These are phyloP conservation scores for Tylopilus sp. DNA, from an alignment of 768 basidiomycete genomes.

Conservation along the genomic window DNA sequence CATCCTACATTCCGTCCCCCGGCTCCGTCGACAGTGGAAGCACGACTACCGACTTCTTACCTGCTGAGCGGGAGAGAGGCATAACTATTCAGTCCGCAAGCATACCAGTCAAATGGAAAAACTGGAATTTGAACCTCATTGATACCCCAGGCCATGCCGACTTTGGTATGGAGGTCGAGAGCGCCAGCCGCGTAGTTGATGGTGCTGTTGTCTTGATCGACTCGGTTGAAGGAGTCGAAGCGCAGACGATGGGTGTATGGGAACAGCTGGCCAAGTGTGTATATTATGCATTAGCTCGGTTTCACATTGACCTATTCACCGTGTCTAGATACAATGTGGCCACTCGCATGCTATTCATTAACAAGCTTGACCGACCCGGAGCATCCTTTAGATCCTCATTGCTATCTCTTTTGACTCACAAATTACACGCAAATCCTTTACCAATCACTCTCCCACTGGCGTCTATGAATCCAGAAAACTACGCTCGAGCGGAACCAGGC, in stretches of 20 bases:
- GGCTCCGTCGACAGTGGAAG: constrained; percentile 89
- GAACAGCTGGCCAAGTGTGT: constrained; percentile 76
- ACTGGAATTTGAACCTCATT: constrained; percentile 83
- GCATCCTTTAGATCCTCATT: constrained; percentile 74
- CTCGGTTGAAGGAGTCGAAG: constrained; percentile 88
- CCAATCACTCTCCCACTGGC: constrained; percentile 71
- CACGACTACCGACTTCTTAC: constrained; percentile 87
- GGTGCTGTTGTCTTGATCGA: constrained; percentile 87
- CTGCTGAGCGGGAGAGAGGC: constrained; percentile 84
- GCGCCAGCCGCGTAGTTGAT: constrained; percentile 86
- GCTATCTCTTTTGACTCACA: constrained; percentile 67
- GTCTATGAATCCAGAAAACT: constrained; percentile 66
- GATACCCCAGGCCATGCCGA: constrained; percentile 93
- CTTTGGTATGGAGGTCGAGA: constrained; percentile 97
- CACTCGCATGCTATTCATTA: constrained; percentile 77
- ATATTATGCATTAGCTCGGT: constrained; percentile 16
- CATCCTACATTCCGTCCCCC: constrained; percentile 65
- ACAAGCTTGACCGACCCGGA: constrained; percentile 86
- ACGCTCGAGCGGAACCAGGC: constrained; percentile 73
- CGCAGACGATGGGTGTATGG: constrained; percentile 90
- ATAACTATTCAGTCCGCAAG: constrained; percentile 93
- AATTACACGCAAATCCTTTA: constrained; percentile 73
- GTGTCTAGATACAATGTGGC: constrained; percentile 68
- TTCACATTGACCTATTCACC: not conserved
- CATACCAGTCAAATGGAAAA: constrained; percentile 82